Evolutionary conservation across 2,329 filamentous ascomycete species (phyloP), one percentile per base, ranked within the genome.

Genomic region (Trichoderma breve): DNA sequence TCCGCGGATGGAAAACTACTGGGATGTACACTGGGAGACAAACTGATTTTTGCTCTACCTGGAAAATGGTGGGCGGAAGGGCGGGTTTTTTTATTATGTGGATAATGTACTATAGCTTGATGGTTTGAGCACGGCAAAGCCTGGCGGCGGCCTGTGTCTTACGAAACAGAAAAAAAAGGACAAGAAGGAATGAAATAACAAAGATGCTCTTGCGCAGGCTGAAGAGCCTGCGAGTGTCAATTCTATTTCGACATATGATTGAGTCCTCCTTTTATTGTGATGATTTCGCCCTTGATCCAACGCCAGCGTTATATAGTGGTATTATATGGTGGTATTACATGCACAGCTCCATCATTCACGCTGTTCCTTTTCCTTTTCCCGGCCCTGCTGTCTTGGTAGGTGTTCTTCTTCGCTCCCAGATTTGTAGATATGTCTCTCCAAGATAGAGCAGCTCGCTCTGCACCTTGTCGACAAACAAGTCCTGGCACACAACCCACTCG

Each of bases 401-500:
- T 73, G 84, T 85, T 79, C 88, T 91, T 82, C 94, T 89, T 81
- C 92, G 87, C 85, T 98, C 96, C 96, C 96, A 98, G 58, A 99
- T 90, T 88, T 98, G 97, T 72, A 98, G 83, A 85, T 98, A 98
- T 71, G 93, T 93, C 86, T 99, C 96, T 67, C 95, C 94, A 0
- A 97, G 92, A 78, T 97, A 97, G 75, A 99, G 81, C 76, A 97
- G 88, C 84, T 99, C 95, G 74, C 89, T 93, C 82, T 95, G 92
- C 24, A 96, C 92, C 81, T 91, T 91, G 79, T 98, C 93, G 7
- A 99, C 95, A 80, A 92, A 98, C 75, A 99, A 80, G 83, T 99
- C 96, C 84, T 99, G 96, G 71, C 95, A 92, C 72, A 97, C 92
- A 68, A 97, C 89, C 96, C 96, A 99, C 80, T 97, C 92, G 39